Base-by-base conservation (phyloP, 495 filamentous ascomycete species). In the Penicillium taxi region DNA sequence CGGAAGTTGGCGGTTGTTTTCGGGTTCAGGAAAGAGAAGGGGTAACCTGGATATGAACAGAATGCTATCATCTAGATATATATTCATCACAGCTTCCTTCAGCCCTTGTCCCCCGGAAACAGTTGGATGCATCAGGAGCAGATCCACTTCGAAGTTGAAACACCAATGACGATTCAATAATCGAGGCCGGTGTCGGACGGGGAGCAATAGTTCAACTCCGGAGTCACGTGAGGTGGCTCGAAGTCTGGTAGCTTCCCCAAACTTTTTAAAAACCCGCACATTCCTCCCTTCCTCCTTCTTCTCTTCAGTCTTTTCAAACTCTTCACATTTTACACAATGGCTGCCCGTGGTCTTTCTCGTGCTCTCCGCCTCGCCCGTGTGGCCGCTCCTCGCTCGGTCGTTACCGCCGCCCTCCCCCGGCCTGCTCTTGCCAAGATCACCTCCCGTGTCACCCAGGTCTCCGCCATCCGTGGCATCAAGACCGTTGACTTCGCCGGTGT, bases 401-500 rank as follows among this genome's bases (percentile, higher is more conserved):
- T 67, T 27, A 51, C 56, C 45, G 58, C 64, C 25, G 61, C 64
- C 38, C 61, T 67, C 28, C 66, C 61, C 47, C 64, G 63, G 34
- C 64, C 63, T 32, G 58, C 55, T 48, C 52, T 68, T 45, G 62
- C 57, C 44, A 61, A 57, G 41, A 50, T 58, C 26, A 52, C 53
- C 20, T 51, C 54, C 47, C 64, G 61, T 42, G 60, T 56, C 61
- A 68, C 61, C 62, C 74, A 47, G 65, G 70, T 51, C 56, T 66
- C 73, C 46, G 72, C 56, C 46, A 53, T 58, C 56, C 67, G 67
- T 49, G 67, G 67, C 38, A 35, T 70, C 44, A 70, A 70, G 60
- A 63, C 60, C 47, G 67, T 70, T 61, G 86, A 95, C 77, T 98
- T 98, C 61, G 91, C 91, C 40, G 91, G 87, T 46, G 70, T 72